Base-by-base conservation (phyloP, 148 eudicot species). In the Camellia lanceoleosa region DNA sequence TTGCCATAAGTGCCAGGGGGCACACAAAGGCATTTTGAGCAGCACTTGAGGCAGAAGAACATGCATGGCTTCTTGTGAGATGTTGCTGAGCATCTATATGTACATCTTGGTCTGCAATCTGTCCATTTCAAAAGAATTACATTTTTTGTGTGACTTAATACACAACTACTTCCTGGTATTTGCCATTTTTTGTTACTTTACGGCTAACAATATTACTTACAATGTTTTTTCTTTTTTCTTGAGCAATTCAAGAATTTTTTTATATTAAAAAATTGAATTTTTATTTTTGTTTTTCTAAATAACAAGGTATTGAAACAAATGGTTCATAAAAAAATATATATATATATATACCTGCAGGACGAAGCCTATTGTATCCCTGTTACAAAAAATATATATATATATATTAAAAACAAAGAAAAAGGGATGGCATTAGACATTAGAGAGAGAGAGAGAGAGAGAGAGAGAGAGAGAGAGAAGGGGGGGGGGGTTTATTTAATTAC, bases 61-160 rank as follows among this genome's bases (percentile, higher is more conserved):
- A 77, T 71, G 78, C 78, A 82, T 0, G 81, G 81, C 80, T 82
- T 82, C 80, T 64, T 82, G 84, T 77, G 77, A 2, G 80, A 82
- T 5, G 83, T 81, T 10, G 83, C 83, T n/a, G 83, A 81, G 76
- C 83, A 81, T 2, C 83, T 16, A 20, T 81, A 76, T 0, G 74
- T 56, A 19, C 83, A 81, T 67, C 68, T 75, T 11, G 83, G 83
- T 38, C 58, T 12, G 68, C 83, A 81, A 68, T 75, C 64, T 61
- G 51, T n/a, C 4, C 8, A 20, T 11, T 61, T 61, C 3, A 38
- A 16, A 61, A 7, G 64, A 3, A 61, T 2, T 16, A 15, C 3
- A 30, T 30, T 30, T 30, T 10, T 58, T 58, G 61, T 58, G 61
- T 10, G 12, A 58, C 3, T 14, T 58, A 1, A 15, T 7, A 59